Percentiles rank a stretch among this genome's conserved stretches.
Evolutionary conservation across 2,329 filamentous ascomycete species (phyloP).

Genomic region (Colletotrichum sp.): DNA sequence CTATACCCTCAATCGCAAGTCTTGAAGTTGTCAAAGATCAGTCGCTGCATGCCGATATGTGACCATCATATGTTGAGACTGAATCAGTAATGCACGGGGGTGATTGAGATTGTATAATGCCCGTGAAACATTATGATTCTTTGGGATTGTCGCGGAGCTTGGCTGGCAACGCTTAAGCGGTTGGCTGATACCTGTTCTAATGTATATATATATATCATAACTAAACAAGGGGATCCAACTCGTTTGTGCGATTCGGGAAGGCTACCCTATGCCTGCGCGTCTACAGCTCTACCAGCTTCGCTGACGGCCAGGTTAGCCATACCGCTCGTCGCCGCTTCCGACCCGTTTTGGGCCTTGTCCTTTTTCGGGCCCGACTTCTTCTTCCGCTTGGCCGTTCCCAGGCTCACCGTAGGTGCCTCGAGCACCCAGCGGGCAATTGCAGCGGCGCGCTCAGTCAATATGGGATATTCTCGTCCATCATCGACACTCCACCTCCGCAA

Average conservation of each 20-base stretch:
- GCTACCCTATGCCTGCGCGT: not conserved
- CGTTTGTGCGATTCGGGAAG: not conserved
- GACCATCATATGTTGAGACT: rapidly evolving
- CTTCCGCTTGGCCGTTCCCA: slow-evolving; percentile 43
- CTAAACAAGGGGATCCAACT: not conserved
- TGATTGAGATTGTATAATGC: rapidly evolving
- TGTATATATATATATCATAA: not conserved
- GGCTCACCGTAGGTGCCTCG: slow-evolving; percentile 54
- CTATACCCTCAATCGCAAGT: not conserved
- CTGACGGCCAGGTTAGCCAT: not conserved
- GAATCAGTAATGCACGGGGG: not conserved
- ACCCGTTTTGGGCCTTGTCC: not conserved
- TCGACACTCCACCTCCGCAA: slow-evolving; percentile 67
- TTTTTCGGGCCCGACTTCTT: slow-evolving; percentile 23
- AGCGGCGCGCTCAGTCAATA: slow-evolving; percentile 72
- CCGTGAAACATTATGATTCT: rapidly evolving
- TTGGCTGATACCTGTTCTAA: not conserved
- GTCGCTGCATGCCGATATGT: not conserved
- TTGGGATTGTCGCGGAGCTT: not conserved
- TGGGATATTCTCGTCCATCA: slow-evolving; percentile 71
- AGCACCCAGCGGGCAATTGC: slow-evolving; percentile 74
- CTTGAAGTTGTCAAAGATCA: not conserved
- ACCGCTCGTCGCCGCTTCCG: not conserved
- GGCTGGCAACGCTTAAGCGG: not conserved
- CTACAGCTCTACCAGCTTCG: not conserved